Base-by-base conservation (phyloP, 1,284 basidiomycete genomes). In the Trichosporon ovoides region DNA sequence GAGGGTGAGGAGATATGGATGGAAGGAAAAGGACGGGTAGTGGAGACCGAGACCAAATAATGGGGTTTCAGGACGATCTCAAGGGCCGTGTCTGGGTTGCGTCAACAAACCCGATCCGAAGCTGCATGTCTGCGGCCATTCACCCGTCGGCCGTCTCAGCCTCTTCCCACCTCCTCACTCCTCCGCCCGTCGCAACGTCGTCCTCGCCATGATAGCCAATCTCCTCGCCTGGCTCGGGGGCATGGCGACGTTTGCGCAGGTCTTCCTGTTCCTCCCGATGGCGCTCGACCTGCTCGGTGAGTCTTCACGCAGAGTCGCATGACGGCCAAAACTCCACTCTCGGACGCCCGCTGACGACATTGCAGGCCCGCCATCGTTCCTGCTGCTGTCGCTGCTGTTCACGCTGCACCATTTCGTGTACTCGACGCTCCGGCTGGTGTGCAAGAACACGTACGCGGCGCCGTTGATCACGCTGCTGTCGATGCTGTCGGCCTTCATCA, bases 381-480 rank as follows among this genome's bases (percentile, higher is more conserved):
- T 79, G 19, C 67, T 79, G 11, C 71, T 77, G 16, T 79, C 77
- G 10, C 72, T 78, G 3, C 62, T 79, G 20, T 68, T 78, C 58
- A 71, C 73, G 19, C 58, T 73, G 13, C 73, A 77, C 62, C 76
- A 79, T 58, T 69, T 72, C 53, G 38, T 63, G 12, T 75, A 76
- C 62, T 73, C 73, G 3, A 79, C 77, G 7, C 66, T 78, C 38
- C 69, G 75, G 9, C 68, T 79, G 20, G 55, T 65, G 34, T 66
- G 65, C 52, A 76, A 76, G 52, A 77, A 77, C 64, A 77, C 76
- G 1, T 57, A 66, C 9, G 55, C 74, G 16, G 74, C 75, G 13
- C 73, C 74, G 1, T 60, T 78, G 19, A 69, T 76, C 38, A 67
- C 71, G 0, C 53, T 77, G 35, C 66, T 76, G 34, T 67, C 70